Percentiles rank a stretch among this genome's conserved stretches.
Conservation (phyloP, 169 alveolate species). For the Amoebophrya sp. region DNA sequence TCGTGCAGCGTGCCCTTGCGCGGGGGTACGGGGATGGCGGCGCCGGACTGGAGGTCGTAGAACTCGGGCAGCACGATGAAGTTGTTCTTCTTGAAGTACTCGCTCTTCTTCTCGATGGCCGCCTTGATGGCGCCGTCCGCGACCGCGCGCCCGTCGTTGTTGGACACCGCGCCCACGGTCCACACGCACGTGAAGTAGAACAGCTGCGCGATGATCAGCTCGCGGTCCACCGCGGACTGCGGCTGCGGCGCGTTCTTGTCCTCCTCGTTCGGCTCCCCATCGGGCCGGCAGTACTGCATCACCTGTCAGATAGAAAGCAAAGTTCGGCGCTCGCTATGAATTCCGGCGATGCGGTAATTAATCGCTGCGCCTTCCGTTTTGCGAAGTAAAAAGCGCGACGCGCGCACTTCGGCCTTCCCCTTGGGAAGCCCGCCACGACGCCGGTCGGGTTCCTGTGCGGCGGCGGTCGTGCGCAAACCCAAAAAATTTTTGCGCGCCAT, state of each 20-base stretch:
- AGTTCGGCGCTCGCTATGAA: too few relatives aligned
- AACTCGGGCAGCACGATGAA: neutral
- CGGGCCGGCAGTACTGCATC: conserved; percentile 32
- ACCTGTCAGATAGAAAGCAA: too few relatives aligned
- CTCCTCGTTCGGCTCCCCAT: conserved; percentile 25
- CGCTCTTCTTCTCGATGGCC: conserved; percentile 49
- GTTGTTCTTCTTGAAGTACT: conserved; percentile 41
- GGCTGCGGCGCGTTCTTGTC: conserved; percentile 20
- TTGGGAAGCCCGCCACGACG: too few relatives aligned
- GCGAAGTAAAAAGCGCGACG: too few relatives aligned
- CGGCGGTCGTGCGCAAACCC: too few relatives aligned
- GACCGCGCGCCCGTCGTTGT: conserved; percentile 43
- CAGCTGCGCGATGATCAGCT: conserved; percentile 41
- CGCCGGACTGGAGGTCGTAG: conserved; percentile 42
- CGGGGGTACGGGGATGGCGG: conserved; percentile 43
- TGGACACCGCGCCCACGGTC: conserved; percentile 45
- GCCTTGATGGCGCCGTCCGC: conserved; percentile 43
- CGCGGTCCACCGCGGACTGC: conserved; percentile 32
- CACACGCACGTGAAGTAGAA: conserved; percentile 45
- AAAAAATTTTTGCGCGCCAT: too few relatives aligned
- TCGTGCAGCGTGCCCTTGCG: conserved; percentile 50
- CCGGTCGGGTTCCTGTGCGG: too few relatives aligned
- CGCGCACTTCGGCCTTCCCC: too few relatives aligned
- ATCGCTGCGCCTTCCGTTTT: too few relatives aligned
- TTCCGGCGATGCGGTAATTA: too few relatives aligned